A percentile compares a stretch with the other conserved stretches of the same genome.
Evolutionary conservation across 2,329 filamentous ascomycete genomes (phyloP).

Genomic region (Phialophora chinensis): DNA sequence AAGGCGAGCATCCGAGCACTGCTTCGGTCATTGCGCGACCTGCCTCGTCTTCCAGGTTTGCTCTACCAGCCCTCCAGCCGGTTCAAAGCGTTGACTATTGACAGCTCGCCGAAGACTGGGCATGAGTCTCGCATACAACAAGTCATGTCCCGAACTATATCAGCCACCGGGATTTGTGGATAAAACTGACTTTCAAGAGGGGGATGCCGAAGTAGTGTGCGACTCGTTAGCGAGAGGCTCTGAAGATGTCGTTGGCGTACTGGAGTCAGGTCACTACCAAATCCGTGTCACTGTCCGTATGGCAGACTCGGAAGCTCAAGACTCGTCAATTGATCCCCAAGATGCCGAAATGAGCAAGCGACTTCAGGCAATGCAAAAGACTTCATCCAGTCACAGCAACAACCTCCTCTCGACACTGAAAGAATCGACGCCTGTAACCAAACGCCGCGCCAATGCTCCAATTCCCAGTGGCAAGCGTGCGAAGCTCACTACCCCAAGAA

Average conservation of each 20-base stretch:
- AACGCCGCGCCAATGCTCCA: slow-evolving; percentile 15
- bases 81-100: slow-evolving; percentile 15
- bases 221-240: slow-evolving; percentile 20
- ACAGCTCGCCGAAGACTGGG: slow-evolving; percentile 46
- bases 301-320: neutral
- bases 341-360: slow-evolving; percentile 35
- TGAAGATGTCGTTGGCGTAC: slow-evolving; percentile 19
- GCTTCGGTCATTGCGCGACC: slow-evolving; percentile 46
- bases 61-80: neutral
- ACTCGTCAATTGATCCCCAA: slow-evolving; percentile 17
- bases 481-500: slow-evolving; percentile 3
- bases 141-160: slow-evolving; percentile 49
- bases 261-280: slow-evolving; percentile 30
- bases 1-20: slow-evolving; percentile 52
- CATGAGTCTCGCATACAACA: slow-evolving; percentile 54
- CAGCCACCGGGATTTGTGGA: slow-evolving; percentile 43
- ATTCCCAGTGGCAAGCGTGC: slow-evolving; percentile 15
- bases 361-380: slow-evolving; percentile 35
- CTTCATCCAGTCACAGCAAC: slow-evolving; percentile 31
- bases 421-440: slow-evolving; percentile 17
- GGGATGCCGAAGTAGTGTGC: slow-evolving; percentile 22
- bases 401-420: slow-evolving; percentile 32
- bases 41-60: slow-evolving; percentile 52
- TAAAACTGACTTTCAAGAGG: slow-evolving; percentile 19
- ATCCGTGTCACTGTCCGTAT: slow-evolving; percentile 25